Conservation (phyloP, 164 flowering plant species). For the Saururus chinensis region DNA sequence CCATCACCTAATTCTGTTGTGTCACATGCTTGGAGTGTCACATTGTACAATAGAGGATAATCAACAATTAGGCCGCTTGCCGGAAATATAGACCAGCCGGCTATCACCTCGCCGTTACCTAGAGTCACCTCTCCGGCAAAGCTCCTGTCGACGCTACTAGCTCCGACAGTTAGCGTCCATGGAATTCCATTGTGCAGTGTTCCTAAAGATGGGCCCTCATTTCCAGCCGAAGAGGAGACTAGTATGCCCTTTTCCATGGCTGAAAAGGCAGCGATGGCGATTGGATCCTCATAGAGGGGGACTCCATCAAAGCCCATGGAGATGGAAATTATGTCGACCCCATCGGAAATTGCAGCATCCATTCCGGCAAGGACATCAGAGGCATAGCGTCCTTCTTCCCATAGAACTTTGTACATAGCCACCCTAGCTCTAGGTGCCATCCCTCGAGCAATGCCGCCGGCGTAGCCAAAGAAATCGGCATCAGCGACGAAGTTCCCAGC, state of each 20-base stretch:
- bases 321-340: slow-evolving; percentile 55
- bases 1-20: neutral
- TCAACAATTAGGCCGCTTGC: neutral
- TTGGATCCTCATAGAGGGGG: slow-evolving; percentile 29
- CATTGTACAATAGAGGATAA: neutral
- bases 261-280: slow-evolving; percentile 38
- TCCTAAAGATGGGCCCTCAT: slow-evolving; percentile 12
- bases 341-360: slow-evolving; percentile 52
- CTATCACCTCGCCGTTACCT: slow-evolving; percentile 18
- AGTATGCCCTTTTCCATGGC: slow-evolving; percentile 40
- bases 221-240: slow-evolving; percentile 39
- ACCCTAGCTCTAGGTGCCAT: slow-evolving; percentile 41
- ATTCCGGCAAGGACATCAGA: slow-evolving; percentile 49
- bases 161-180: slow-evolving; percentile 35
- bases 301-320: slow-evolving; percentile 27
- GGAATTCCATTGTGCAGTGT: slow-evolving; percentile 28
- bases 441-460: slow-evolving; percentile 45
- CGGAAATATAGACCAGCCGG: neutral
- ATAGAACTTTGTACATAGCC: slow-evolving; percentile 50
- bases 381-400: slow-evolving; percentile 14
- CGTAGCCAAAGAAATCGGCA: slow-evolving; percentile 40
- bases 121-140: slow-evolving; percentile 23
- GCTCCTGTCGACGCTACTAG: slow-evolving; percentile 32
- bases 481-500: slow-evolving; percentile 38
- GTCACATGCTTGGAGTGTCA: neutral